phyloP scores from a whole-genome alignment of 306 rosid genomes.

The Casuarina cunninghamiana region DNA sequence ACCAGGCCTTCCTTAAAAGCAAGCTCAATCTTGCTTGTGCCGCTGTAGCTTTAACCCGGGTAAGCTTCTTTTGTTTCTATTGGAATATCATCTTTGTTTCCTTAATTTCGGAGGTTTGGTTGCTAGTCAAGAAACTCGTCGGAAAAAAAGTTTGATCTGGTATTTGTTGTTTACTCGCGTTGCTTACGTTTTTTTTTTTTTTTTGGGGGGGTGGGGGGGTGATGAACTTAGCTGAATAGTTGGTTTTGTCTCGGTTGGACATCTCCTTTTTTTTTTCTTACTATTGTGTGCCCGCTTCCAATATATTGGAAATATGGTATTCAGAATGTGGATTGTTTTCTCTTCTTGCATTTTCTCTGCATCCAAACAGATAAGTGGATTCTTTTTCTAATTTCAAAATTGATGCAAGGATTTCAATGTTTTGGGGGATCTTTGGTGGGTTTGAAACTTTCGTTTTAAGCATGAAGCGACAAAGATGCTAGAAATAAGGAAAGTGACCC shows the following conservation, averaged over 20 bases:
- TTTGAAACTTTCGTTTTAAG: neutral
- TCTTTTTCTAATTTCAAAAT: neutral
- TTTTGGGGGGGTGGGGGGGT: neutral
- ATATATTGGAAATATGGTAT: neutral
- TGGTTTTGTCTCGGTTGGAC: neutral
- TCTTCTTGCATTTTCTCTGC: conserved; percentile 8
- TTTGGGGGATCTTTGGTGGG: neutral
- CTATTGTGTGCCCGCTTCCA: neutral
- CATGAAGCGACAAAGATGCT: no score
- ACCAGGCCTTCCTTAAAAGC: conserved; percentile 74
- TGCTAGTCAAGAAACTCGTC: neutral
- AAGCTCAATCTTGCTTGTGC: conserved; percentile 94
- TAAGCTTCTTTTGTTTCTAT: conserved; percentile 17
- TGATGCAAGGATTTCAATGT: neutral
- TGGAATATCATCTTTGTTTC: neutral
- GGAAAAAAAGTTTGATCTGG: neutral
- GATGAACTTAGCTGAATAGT: neutral
- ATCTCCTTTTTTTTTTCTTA: no score
- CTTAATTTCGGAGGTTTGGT: neutral
- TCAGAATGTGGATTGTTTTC: neutral
- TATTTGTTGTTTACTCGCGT: neutral
- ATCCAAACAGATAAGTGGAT: conserved; percentile 10
- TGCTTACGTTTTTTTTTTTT: neutral
- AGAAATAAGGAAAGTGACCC: neutral
- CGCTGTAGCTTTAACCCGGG: conserved; percentile 78